Conservation (phyloP, 208 protist species). For the Acanthamoeba rhysodes region DNA sequence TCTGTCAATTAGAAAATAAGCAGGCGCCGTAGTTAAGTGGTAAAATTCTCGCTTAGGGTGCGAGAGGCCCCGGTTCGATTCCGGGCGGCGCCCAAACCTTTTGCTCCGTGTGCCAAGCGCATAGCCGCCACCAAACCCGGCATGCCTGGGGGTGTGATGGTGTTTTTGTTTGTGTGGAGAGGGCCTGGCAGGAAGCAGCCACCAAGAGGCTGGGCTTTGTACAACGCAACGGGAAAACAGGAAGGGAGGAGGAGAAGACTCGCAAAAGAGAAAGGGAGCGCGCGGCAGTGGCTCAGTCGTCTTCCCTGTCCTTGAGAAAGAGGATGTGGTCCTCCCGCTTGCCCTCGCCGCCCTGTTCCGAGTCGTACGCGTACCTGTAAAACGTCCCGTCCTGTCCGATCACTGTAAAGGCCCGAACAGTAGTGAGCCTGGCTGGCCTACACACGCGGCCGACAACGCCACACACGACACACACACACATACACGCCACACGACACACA, state of each 20-base stretch:
- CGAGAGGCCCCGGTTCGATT: neutral
- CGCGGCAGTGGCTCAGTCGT: neutral
- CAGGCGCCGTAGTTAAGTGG: neutral
- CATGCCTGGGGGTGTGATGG: too few species aligned
- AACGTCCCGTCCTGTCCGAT: conserved; percentile 68
- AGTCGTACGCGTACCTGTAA: conserved; percentile 73
- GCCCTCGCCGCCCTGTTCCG: conserved; percentile 60
- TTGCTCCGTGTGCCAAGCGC: too few species aligned
- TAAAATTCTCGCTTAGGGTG: conserved; percentile 2
- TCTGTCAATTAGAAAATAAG: too few species aligned
- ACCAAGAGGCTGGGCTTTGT: neutral
- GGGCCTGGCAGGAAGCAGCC: too few species aligned
- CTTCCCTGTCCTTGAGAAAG: conserved; percentile 68
- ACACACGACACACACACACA: too few species aligned
- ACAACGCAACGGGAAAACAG: neutral
- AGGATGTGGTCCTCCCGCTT: conserved; percentile 68
- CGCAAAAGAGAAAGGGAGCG: neutral
- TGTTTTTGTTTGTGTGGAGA: neutral
- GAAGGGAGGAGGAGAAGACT: neutral
- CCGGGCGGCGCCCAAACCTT: neutral
- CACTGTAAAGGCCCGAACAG: neutral
- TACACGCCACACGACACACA: too few species aligned
- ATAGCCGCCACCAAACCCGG: too few species aligned
- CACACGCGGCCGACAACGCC: too few species aligned
- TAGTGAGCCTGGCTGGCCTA: too few species aligned